Conservation (phyloP, 371 early-diverging fungal genomes). For the Mortierella sp. region DNA sequence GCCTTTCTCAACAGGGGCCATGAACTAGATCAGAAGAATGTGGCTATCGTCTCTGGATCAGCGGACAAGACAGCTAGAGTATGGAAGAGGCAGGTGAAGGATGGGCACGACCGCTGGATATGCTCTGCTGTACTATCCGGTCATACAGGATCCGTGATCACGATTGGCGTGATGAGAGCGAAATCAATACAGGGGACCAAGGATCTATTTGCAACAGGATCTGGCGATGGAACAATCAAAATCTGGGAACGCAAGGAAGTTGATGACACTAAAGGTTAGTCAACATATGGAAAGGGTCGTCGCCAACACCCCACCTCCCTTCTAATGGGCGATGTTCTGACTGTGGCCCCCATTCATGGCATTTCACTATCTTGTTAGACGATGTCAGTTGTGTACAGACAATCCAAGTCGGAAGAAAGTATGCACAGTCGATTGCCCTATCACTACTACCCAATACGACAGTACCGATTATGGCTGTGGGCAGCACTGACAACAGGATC, state of each 20-base stretch:
- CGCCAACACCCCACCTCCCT: too few relatives aligned
- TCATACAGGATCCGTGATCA: conserved; percentile 75
- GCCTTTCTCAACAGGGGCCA: conserved; percentile 74
- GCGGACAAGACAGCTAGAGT: conserved; percentile 82
- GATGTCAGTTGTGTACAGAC: conserved; percentile 71
- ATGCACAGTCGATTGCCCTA: conserved; percentile 77
- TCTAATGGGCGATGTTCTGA: too few relatives aligned
- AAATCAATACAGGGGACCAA: conserved; percentile 45
- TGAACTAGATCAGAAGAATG: conserved; percentile 62
- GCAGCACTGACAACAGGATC: conserved; percentile 50
- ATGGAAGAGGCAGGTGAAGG: conserved; percentile 66
- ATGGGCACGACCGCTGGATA: conserved; percentile 59
- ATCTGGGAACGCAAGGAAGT: conserved; percentile 72
- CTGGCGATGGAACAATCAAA: conserved; percentile 83
- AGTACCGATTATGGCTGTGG: conserved; percentile 52
- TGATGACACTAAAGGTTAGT: conserved; percentile 58
- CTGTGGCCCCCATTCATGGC: neutral
- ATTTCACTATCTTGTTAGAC: conserved; percentile 44
- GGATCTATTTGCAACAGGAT: conserved; percentile 80
- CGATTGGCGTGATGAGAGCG: conserved; percentile 71
- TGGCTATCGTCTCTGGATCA: conserved; percentile 84
- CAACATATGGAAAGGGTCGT: neutral
- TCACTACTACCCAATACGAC: conserved; percentile 74
- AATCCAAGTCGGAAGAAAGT: conserved; percentile 74
- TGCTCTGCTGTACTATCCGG: conserved; percentile 78